Base-by-base conservation (phyloP, 768 basidiomycete species). In the Mycena indigotica region DNA sequence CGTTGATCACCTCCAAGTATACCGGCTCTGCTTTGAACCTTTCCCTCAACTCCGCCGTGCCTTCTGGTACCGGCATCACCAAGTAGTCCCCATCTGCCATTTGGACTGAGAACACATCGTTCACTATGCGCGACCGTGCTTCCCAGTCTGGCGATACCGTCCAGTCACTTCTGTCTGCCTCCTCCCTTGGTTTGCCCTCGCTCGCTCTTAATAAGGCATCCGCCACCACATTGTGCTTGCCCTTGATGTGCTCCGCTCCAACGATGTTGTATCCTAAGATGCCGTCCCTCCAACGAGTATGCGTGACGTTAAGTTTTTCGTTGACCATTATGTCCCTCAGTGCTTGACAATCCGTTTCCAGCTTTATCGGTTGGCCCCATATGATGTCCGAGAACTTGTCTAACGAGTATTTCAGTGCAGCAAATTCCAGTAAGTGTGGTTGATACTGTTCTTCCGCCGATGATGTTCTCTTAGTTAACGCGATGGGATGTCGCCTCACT, bases 281-380 rank as follows among this genome's bases (percentile, higher is more conserved):
- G 1, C 71, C 65, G 38, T 78, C 75, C 13, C 66, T 45, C 75
- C 74, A 77, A 1, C 70, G 58, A 4, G 70, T 69, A 53, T 75
- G 75, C 17, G 70, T 68, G 1, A 67, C 58, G 28, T 55, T 69
- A 10, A 72, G 60, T 19, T 68, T 69, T 17, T 70, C 63, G 40
- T 62, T 72, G 1, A 64, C 3, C 0, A 78, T 60, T 1, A 69
- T 39, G 48, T 76, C 72, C 5, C 68, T 41, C 1, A 77, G 63
- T 2, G 74, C 74, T 29, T 72, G 66, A 56, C 74, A 76, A 58
- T 77, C 75, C 0, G 73, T 77, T 50, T 72, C 68, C 13, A 77
- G 44, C 40, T 74, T 67, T 0, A 77, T 51, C 0, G 70, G 73
- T 29, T 63, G 72, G 0, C 72, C 69, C 46, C 60, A 72, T 0